Evolutionary conservation across 1,139 yeast species (phyloP).

Genomic region (Kodamaea arcana): DNA sequence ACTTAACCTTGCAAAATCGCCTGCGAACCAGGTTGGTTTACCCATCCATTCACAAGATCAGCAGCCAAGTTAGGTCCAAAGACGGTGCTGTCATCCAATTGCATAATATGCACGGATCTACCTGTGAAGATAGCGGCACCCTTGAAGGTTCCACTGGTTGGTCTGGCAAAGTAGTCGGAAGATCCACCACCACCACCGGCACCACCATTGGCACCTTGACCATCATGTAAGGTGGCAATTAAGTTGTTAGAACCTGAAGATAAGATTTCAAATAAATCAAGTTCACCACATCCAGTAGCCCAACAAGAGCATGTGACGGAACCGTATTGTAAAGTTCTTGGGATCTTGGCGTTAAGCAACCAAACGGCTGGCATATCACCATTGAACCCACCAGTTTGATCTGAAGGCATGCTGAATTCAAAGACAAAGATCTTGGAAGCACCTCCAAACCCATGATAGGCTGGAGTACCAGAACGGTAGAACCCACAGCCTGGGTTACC

Average conservation of each 20-base stretch:
- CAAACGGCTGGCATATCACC: slow-evolving; percentile 76
- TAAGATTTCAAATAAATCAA: slow-evolving; percentile 73
- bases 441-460: slow-evolving; percentile 71
- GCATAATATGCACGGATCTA: slow-evolving; percentile 52
- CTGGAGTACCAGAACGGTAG: slow-evolving; percentile 69
- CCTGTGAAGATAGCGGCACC: slow-evolving; percentile 79
- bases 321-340: slow-evolving; percentile 74
- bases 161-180: slow-evolving; percentile 82
- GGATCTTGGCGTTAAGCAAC: slow-evolving; percentile 71
- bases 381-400: slow-evolving; percentile 30
- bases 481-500: slow-evolving; percentile 61
- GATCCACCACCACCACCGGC: slow-evolving; percentile 78
- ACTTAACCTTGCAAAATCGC: slow-evolving; percentile 24
- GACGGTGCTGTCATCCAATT: slow-evolving; percentile 44
- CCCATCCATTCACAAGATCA: slow-evolving; percentile 55
- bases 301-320: slow-evolving; percentile 68
- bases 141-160: slow-evolving; percentile 69
- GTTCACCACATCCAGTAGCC: slow-evolving; percentile 78
- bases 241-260: slow-evolving; percentile 66
- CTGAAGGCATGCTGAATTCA: slow-evolving; percentile 63
- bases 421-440: slow-evolving; percentile 63
- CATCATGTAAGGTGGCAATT: slow-evolving; percentile 80
- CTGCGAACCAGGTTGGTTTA: slow-evolving; percentile 45
- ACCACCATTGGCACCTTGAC: slow-evolving; percentile 51
- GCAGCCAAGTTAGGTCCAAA: slow-evolving; percentile 54